These are phyloP conservation scores for Ceratobasidium sp. DNA, from an alignment of 1,284 basidiomycete genomes.

Conservation along the genomic window DNA sequence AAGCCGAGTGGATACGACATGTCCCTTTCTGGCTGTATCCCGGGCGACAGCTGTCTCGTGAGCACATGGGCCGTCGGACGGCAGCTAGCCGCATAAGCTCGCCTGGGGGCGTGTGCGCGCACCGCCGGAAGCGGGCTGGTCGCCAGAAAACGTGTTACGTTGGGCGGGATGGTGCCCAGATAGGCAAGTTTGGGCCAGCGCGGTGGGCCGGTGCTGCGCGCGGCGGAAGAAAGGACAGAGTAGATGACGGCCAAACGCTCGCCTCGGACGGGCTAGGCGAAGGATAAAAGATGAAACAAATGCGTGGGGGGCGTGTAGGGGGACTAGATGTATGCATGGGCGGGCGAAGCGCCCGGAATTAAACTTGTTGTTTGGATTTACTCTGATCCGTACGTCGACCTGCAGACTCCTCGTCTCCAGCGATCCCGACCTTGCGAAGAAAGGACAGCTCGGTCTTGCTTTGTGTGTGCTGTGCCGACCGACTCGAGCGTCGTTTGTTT, in stretches of 20 bases:
- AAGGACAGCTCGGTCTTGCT: constrained; percentile 27
- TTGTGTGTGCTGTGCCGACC: background rate
- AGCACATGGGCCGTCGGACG: constrained; percentile 1
- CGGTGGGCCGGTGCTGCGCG: no score
- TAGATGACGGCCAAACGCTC: constrained; percentile 17
- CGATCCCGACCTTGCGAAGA: constrained; percentile 3
- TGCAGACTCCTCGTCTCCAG: no score
- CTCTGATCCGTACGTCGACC: constrained; percentile 30
- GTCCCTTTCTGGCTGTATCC: constrained; percentile 20
- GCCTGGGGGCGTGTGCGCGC: constrained; percentile 6
- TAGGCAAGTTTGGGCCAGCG: constrained; percentile 1
- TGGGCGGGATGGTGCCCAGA: constrained; percentile 3
- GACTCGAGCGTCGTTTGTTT: background rate
- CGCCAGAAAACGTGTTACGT: constrained; percentile 23
- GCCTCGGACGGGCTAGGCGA: background rate
- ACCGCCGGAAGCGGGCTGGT: background rate
- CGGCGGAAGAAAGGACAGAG: no score
- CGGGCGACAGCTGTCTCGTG: background rate
- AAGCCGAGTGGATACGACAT: constrained; percentile 10
- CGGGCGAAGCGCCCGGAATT: constrained; percentile 23
- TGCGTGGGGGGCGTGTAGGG: background rate
- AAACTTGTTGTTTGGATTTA: constrained; percentile 5
- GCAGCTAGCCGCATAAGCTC: constrained; percentile 22
- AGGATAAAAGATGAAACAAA: constrained; percentile 16
- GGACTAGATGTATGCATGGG: constrained; percentile 9